These are phyloP conservation scores for Aspergillus hancockii DNA, from an alignment of 495 filamentous ascomycete genomes.

Conservation along the genomic window DNA sequence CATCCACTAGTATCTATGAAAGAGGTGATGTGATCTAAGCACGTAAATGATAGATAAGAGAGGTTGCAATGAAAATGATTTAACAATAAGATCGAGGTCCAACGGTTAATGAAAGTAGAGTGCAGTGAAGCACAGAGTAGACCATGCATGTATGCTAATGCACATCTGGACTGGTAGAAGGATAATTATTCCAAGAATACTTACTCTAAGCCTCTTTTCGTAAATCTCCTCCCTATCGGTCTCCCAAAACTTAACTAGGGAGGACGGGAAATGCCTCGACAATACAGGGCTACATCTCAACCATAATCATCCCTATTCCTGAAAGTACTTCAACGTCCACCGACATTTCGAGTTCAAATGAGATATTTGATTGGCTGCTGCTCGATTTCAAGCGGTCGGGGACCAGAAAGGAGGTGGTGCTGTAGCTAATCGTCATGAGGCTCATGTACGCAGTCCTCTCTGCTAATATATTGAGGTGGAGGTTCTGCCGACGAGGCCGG, in stretches of 20 bases:
- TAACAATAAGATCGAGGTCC: neutral
- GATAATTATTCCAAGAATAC: neutral
- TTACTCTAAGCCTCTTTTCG: neutral
- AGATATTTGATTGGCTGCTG: slow-evolving; percentile 2
- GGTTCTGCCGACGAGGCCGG: neutral
- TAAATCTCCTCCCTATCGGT: too few species aligned
- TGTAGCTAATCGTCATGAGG: slow-evolving; percentile 3
- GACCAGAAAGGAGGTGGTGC: neutral
- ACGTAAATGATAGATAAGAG: neutral
- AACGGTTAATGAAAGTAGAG: neutral
- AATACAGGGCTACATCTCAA: too few species aligned
- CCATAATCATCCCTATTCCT: too few species aligned
- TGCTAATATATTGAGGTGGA: neutral
- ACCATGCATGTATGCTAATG: neutral
- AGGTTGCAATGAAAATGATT: neutral
- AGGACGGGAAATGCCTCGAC: too few species aligned
- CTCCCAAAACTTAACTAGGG: too few species aligned
- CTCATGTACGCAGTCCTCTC: neutral
- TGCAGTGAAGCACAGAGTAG: too few species aligned
- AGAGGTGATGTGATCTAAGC: neutral
- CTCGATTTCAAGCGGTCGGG: slow-evolving; percentile 6
- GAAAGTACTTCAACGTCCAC: slow-evolving; percentile 3
- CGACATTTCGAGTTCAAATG: neutral
- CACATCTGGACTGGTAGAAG: neutral
- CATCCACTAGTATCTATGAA: neutral